Evolutionary conservation across 2,329 filamentous ascomycete genomes (phyloP), one percentile per base, ranked within the genome.

Genomic region (Aspergillus latus): DNA sequence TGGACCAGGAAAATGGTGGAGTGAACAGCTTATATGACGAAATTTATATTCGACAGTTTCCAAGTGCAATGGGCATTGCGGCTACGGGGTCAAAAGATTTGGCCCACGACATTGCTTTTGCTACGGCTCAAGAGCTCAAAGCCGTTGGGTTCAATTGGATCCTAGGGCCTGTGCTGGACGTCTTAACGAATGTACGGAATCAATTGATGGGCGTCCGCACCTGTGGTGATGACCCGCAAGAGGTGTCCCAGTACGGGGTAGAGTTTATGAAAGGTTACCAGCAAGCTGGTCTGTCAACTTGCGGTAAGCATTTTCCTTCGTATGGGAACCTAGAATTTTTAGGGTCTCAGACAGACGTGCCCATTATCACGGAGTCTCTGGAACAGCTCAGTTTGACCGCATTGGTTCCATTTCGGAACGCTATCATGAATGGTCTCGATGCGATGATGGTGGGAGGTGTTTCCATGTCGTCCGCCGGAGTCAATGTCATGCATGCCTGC

Each of bases 1-100:
- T 97, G 37, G 94, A 97, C 70, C 94, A 99, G 72, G 94, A 99
- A 73, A 97, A 99, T 84, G 94, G 94, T 62, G 92, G 93, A 2
- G 93, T 97, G 72, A 97, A 97, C 77, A 96, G 91, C 75, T 82
- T 97, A 2, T 97, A 95, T 68, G 93, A 97, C 72, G 92, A 96
- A 65, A 90, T 94, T 68, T 94, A 92, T 71, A 93, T 97, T 64
- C 92, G 91, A 63, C 94, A 97, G 71, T 99, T 96, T 65, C 94
- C 94, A 7, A 96, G 92, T 68, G 90, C 93, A 60, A 97, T 99
- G 93, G 93, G 92, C 10, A 83, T 97, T 59, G 92, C 93, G n/a
- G 94, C 94, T 21, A 92, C 92, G 4, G 91, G 92, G 26, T 92
- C 88, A 9, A 87, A 87, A 36, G 86, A 94, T 9, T 79, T 97